Percentiles rank a stretch among this genome's conserved stretches.
Evolutionary conservation across 176 grass and related monocot species (phyloP).

Genomic region (Guadua angustifolia): DNA sequence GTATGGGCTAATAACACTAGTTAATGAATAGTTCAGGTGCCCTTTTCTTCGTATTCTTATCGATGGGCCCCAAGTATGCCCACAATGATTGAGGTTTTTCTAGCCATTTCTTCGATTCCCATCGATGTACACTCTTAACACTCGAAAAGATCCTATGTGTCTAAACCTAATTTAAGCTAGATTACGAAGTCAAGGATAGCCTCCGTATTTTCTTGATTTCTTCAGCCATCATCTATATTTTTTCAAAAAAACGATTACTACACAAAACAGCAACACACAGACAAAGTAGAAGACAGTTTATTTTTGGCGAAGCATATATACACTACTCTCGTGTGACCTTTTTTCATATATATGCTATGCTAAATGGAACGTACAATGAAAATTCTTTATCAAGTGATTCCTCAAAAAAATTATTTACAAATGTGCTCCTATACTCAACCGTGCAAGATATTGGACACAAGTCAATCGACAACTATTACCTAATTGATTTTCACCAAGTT

Average conservation of each 20-base stretch:
- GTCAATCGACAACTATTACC: no score
- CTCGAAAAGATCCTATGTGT: background rate
- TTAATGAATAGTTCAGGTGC: conserved; percentile 19
- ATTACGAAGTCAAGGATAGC: background rate
- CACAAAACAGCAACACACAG: background rate
- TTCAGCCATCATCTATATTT: background rate
- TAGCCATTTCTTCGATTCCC: background rate
- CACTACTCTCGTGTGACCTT: no score
- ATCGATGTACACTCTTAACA: background rate
- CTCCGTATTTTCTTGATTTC: background rate
- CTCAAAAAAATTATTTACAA: no score
- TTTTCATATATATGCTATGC: no score
- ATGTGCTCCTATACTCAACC: no score
- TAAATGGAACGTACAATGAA: no score
- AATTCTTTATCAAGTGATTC: no score
- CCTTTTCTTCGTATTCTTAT: conserved; percentile 10
- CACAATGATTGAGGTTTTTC: background rate
- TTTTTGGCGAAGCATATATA: background rate
- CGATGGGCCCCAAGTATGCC: background rate
- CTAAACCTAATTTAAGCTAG: background rate
- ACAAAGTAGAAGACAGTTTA: background rate
- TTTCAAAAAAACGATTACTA: background rate
- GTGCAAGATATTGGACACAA: no score
- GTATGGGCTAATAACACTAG: conserved; percentile 27
- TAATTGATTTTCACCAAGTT: no score